These are phyloP conservation scores for Hydrangea macrophylla DNA, from an alignment of 148 eudicot species.

Conservation along the genomic window DNA sequence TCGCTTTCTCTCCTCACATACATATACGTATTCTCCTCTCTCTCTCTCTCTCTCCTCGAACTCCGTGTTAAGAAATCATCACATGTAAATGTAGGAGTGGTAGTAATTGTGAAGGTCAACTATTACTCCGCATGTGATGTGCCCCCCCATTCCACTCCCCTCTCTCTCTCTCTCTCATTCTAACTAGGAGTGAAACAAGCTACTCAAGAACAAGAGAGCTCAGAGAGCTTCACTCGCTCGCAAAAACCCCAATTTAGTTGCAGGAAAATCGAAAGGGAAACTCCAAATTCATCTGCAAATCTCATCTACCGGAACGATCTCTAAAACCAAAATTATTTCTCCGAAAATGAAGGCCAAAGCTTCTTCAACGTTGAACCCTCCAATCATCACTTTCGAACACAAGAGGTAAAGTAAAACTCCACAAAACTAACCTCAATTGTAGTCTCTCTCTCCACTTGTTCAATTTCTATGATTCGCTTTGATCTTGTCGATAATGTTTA, in stretches of 20 bases:
- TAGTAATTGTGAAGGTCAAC: no score
- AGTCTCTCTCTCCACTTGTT: not conserved
- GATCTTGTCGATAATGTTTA: not conserved
- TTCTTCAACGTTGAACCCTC: slow-evolving; percentile 27
- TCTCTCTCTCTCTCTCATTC: not conserved
- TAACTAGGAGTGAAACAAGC: no score
- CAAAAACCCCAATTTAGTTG: slow-evolving; percentile 18
- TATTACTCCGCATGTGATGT: slow-evolving; percentile 17
- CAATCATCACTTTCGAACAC: slow-evolving; percentile 39
- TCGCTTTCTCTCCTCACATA: no score
- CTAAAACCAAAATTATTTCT: not conserved
- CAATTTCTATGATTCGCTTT: not conserved
- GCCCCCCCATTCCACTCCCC: no score
- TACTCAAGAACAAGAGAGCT: no score
- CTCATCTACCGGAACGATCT: not conserved
- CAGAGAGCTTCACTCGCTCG: no score
- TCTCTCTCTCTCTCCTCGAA: no score
- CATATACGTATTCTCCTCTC: no score
- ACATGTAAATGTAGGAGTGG: no score
- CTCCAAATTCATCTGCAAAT: not conserved
- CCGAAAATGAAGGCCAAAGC: slow-evolving; percentile 33
- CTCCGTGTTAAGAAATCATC: no score
- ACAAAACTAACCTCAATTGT: no score
- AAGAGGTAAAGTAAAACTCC: slow-evolving; percentile 49
- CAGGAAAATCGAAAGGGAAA: slow-evolving; percentile 19